Evolutionary conservation across 2,329 filamentous ascomycete species (phyloP), one percentile per base, ranked within the genome.

Genomic region (Monilinia fructigena): DNA sequence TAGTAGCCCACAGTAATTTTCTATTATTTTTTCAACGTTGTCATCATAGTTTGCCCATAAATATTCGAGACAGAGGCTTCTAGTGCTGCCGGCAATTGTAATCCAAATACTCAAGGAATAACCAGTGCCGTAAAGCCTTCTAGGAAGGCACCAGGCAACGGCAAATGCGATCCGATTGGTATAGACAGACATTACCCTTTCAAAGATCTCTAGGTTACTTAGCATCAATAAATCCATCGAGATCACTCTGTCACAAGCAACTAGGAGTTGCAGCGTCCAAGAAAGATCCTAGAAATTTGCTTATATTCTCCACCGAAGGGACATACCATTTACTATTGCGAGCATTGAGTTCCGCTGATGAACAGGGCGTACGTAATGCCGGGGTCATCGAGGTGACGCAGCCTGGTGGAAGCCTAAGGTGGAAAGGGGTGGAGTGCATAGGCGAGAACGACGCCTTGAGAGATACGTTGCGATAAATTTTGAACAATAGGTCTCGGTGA

Each of bases 341-440:
- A 26, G 18, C 23, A 12, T 38, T 23, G 10, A 23, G 20, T 18
- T 38, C 6, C 20, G 18, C 20, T 61, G 1, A 50, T 35, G 10
- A 16, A n/a, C 14, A 45, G 58, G 52, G 38, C 18, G 38, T 31
- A 55, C 38, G 48, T 53, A 55, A 55, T 55, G 20, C 18, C 38
- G 28, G 35, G 40, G 42, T 20, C 53, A 53, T 65, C 35, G 23
- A 58, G 20, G 38, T 59, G n/a, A 52, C 42, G 40, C 28, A 59
- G 53, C 42, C 40, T 58, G 11, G 23, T 48, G 53, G 62, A 50
- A 65, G 62, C 62, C 62, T 65, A 65, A 28, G 59, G 31, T 50
- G 5, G 52, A 47, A 65, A 59, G 53, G 62, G 52, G 28, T 58
- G 53, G 35, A 26, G 28, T 50, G 28, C 50, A 18, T 63, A 63